Evolutionary conservation across 164 flowering plant genomes (phyloP).

Genomic region (Macadamia integrifolia): DNA sequence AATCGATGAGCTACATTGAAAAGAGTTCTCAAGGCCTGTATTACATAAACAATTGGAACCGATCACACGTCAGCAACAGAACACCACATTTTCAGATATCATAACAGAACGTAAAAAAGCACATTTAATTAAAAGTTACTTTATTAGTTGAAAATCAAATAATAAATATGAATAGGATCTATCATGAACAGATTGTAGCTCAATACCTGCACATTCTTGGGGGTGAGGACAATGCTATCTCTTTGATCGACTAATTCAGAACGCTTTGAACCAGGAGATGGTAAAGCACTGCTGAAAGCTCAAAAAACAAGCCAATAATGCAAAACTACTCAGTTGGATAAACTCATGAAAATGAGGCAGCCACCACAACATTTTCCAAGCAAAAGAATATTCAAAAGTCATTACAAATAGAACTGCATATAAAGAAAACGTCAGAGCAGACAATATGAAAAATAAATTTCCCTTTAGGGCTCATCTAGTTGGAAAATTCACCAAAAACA

Average conservation of each 20-base stretch:
- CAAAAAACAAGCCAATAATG: conserved; percentile 14
- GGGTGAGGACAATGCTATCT: conserved; percentile 76
- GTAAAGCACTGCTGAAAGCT: conserved; percentile 36
- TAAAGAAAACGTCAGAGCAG: no score
- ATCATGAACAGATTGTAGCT: neutral
- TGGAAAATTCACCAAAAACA: no score
- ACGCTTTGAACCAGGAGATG: conserved; percentile 78
- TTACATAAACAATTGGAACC: conserved; percentile 12
- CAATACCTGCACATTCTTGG: conserved; percentile 92
- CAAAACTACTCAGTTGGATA: conserved; percentile 3
- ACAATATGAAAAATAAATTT: no score
- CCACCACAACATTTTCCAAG: neutral
- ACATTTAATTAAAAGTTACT: neutral
- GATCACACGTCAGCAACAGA: neutral
- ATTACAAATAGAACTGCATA: no score
- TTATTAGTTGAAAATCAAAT: neutral
- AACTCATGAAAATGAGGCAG: neutral
- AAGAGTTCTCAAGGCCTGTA: conserved; percentile 92
- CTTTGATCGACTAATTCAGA: conserved; percentile 64
- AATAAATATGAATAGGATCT: neutral
- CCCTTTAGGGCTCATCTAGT: no score
- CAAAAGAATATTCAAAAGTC: neutral
- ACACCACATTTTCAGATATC: neutral
- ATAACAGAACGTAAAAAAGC: conserved; percentile 3
- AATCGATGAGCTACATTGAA: conserved; percentile 93